Base-by-base conservation (phyloP, 2,329 filamentous ascomycete species). In the Dactylonectria macrodidyma region DNA sequence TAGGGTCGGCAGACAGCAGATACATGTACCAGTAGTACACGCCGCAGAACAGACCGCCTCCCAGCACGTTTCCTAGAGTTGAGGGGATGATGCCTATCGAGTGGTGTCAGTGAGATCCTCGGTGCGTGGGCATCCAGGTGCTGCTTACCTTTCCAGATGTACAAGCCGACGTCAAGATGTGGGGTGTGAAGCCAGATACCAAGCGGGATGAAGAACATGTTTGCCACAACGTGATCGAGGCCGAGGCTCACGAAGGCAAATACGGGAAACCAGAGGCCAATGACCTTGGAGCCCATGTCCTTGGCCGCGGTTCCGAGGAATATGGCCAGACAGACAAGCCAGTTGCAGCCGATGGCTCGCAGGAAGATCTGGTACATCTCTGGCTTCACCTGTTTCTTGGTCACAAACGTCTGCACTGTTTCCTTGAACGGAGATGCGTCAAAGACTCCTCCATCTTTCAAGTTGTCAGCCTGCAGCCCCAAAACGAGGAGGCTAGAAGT, bases 191-290 rank as follows among this genome's bases (percentile, higher is more conserved):
- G 74, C 78, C 82, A 89, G 41, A 90, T 87, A 0, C 80, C 85
- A 52, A 88, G 73, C 0, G 87, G 85, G 38, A 86, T 81, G 61
- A 87, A 86, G 41, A 85, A 87, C 86, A 88, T 88, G 68, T 89
- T 89, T 26, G 87, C 87, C 16, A 89, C 82, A 51, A 88, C 86
- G 78, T 89, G 88, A 64, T 89, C 87, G 3, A 88, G 81, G 1
- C 84, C 85, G 0, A 88, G 78, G 1, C 82, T 82, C 0, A 89
- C 87, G 69, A 89, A 89, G 1, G 84, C 84, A 62, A 87, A 87
- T 2, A 85, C 86, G 0, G 87, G 88, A 73, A 83, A 86, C 87
- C 88, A 90, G 71, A 89, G 87, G 1, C 84, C 84, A 11, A 86
- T 77, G 1, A 89, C 82, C 72, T 89, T 89, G 11, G 84, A 86